Evolutionary conservation across 768 basidiomycete species (phyloP).

Genomic region (Hypholoma sublateritium): DNA sequence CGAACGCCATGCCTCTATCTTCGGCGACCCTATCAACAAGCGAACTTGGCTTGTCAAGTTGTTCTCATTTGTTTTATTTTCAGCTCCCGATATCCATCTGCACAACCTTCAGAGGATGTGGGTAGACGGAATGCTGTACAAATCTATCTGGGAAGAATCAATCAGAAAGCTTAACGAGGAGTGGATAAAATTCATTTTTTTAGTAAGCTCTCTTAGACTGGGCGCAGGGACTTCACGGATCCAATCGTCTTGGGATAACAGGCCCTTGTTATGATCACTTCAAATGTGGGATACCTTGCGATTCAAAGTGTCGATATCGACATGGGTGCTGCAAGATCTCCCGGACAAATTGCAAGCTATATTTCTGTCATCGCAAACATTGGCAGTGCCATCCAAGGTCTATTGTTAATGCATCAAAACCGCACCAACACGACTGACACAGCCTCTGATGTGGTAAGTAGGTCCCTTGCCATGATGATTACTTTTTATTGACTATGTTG

Average conservation of each 20-base stretch:
- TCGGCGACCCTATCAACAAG: conserved; percentile 20
- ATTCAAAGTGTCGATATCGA: conserved; percentile 42
- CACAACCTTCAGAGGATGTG: conserved; percentile 45
- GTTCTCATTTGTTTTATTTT: conserved; percentile 47
- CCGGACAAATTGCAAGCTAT: conserved; percentile 50
- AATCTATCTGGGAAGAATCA: conserved; percentile 42
- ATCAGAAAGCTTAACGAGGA: conserved; percentile 44
- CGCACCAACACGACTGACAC: conserved; percentile 35
- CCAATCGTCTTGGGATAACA: conserved; percentile 19
- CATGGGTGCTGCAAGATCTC: conserved; percentile 26
- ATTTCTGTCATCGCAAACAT: conserved; percentile 47
- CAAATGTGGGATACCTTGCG: conserved; percentile 61
- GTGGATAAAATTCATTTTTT: conserved; percentile 52
- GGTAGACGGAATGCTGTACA: conserved; percentile 44
- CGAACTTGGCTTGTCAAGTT: conserved; percentile 37
- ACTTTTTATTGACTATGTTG: conserved; percentile 7
- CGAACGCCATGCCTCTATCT: conserved; percentile 41
- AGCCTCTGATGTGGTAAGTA: conserved; percentile 37
- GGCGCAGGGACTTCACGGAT: neutral
- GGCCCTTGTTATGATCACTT: conserved; percentile 58
- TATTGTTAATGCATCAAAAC: conserved; percentile 46
- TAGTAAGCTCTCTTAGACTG: conserved; percentile 33
- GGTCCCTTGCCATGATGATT: neutral
- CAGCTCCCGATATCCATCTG: conserved; percentile 46
- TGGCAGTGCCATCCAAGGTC: conserved; percentile 46